Evolutionary conservation across 139 green algal genomes (phyloP).

Genomic region (Zygnema circumcarinatum): DNA sequence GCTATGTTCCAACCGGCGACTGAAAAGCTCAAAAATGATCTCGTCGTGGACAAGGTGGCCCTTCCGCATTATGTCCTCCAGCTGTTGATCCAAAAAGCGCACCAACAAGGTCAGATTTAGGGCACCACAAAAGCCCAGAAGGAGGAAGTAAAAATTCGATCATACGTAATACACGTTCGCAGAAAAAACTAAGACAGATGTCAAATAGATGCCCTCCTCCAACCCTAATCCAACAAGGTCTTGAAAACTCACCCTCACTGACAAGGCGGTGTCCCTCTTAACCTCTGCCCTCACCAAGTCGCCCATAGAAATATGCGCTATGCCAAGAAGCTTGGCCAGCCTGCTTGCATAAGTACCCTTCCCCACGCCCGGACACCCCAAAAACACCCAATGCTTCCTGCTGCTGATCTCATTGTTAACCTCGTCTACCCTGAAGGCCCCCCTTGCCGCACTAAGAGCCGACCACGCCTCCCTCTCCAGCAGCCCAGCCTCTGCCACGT

Average conservation of each 20-base stretch:
- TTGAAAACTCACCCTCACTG: too few relatives aligned
- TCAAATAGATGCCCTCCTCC: too few relatives aligned
- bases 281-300: constrained; percentile 93
- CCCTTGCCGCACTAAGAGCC: neutral
- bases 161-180: too few relatives aligned
- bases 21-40: constrained; percentile 80
- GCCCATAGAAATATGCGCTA: constrained; percentile 91
- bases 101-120: neutral
- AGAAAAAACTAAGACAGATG: too few relatives aligned
- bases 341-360: constrained; percentile 94
- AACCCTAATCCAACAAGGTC: too few relatives aligned
- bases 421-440: neutral
- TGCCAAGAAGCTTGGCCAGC: constrained; percentile 75
- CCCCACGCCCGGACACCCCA: constrained; percentile 85
- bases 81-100: too few relatives aligned
- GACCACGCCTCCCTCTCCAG: neutral
- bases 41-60: constrained; percentile 88
- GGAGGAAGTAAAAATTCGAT: too few relatives aligned
- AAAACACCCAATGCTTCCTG: constrained; percentile 52
- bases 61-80: constrained; percentile 71
- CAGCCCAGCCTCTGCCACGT: constrained; percentile 8
- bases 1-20: constrained; percentile 67
- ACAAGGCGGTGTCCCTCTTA: constrained; percentile 65
- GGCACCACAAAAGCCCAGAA: neutral
- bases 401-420: too few relatives aligned